Conservation (phyloP, 306 rosid species). For the Fagus sylvatica region DNA sequence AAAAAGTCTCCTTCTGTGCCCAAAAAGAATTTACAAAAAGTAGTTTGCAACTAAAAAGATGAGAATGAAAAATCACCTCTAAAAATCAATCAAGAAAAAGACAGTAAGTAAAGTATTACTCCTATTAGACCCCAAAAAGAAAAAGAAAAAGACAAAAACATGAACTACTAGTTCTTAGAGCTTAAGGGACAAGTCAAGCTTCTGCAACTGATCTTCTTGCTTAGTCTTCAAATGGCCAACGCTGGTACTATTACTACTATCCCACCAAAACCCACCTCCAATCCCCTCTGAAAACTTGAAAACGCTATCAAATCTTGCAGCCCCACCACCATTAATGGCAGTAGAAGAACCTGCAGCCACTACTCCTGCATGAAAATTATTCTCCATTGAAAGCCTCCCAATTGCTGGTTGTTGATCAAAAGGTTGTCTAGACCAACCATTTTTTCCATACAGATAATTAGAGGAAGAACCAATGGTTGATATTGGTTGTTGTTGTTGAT, state of each 20-base stretch:
- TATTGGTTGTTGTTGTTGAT: constrained; percentile 10
- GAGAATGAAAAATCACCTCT: constrained; percentile 15
- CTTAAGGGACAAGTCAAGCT: constrained; percentile 93
- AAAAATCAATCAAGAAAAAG: constrained; percentile 1
- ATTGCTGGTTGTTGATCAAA: constrained; percentile 47
- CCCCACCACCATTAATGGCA: constrained; percentile 18
- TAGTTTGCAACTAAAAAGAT: constrained; percentile 24
- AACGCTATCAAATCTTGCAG: constrained; percentile 43
- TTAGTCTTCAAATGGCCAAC: constrained; percentile 42
- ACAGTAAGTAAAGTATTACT: neutral
- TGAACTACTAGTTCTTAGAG: constrained; percentile 45
- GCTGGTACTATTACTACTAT: neutral
- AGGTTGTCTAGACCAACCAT: constrained; percentile 49
- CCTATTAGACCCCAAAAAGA: constrained; percentile 8
- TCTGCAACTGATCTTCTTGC: constrained; percentile 74
- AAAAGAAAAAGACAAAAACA: constrained; percentile 1
- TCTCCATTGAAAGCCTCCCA: constrained; percentile 33
- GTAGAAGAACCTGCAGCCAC: constrained; percentile 35
- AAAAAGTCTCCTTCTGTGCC: constrained; percentile 13
- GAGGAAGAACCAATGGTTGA: constrained; percentile 33
- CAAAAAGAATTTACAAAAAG: constrained; percentile 47
- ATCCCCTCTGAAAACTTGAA: constrained; percentile 37
- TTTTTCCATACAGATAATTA: constrained; percentile 35
- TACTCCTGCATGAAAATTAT: constrained; percentile 29
- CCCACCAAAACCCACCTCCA: constrained; percentile 53